Evolutionary conservation across 2,329 filamentous ascomycete species (phyloP).

Genomic region (Erysiphe pisi): DNA sequence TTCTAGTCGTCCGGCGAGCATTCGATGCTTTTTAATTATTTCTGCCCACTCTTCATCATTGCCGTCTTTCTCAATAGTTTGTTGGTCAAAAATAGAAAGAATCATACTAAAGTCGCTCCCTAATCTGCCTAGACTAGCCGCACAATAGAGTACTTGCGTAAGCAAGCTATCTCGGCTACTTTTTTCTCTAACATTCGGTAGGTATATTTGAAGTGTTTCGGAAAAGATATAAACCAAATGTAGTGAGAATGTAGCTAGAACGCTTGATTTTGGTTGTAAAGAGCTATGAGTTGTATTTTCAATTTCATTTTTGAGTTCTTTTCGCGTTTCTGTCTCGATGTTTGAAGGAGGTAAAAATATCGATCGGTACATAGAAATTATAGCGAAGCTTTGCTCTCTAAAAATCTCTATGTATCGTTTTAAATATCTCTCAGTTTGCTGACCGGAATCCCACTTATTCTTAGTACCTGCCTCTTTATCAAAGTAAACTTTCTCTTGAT

Average conservation of each 20-base stretch:
- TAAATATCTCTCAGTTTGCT: conserved; percentile 86
- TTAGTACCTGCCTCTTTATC: conserved; percentile 28
- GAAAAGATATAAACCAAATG: conserved; percentile 72
- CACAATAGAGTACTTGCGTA: conserved; percentile 88
- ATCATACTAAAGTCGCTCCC: conserved; percentile 91
- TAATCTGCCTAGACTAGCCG: conserved; percentile 75
- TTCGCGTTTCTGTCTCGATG: conserved; percentile 28
- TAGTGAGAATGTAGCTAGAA: conserved; percentile 72
- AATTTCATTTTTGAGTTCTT: conserved; percentile 30
- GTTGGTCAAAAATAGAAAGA: conserved; percentile 49
- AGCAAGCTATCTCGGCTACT: conserved; percentile 74
- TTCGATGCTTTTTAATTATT: conserved; percentile 74
- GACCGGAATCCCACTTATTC: conserved; percentile 55
- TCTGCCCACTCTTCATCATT: conserved; percentile 68
- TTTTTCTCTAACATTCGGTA: conserved; percentile 71
- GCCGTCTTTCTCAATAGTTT: conserved; percentile 37
- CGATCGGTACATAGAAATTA: conserved; percentile 86
- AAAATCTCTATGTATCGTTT: conserved; percentile 97
- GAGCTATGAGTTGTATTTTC: conserved; percentile 37
- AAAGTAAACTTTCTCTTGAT: conserved; percentile 58
- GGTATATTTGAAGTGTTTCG: conserved; percentile 61
- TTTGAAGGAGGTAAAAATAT: conserved; percentile 54
- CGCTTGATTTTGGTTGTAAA: conserved; percentile 57
- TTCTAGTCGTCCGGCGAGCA: conserved; percentile 70
- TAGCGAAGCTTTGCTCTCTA: conserved; percentile 91